Base-by-base conservation (phyloP, 441 rosid genomes). In the Arabidopsis hybrid region DNA sequence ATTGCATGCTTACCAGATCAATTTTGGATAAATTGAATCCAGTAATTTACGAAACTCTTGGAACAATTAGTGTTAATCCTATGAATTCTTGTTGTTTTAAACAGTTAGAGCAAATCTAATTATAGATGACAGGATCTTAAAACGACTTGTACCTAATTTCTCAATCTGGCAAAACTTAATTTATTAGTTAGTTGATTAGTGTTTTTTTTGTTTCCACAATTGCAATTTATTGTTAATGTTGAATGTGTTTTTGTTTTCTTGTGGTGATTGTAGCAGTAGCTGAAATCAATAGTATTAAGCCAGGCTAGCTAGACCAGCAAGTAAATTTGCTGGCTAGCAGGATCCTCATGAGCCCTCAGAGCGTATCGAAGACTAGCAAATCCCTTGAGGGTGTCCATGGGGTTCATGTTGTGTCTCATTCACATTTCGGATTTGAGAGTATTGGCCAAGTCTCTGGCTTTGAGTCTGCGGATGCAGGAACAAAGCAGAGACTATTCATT, bases 381-480 rank as follows among this genome's bases (percentile, higher is more conserved):
- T 73, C 88, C 84, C 83, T 95, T 32, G 91, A 91, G 59, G 86
- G 89, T 77, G 73, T 91, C 39, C 97, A 80, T 65, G 97, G 97
- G 57, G 82, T 95, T 51, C 97, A 80, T 63, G 88, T 92, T 18
- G 78, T 83, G 18, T 87, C 93, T 72, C 95, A 85, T 76, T 85
- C 93, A 2, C 96, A 97, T 29, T 95, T 95, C 72, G 68, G 79
- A 29, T 60, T 81, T 42, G 83, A 84, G 68, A 83, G 85, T 64
- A 85, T 85, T 4, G 50, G 65, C 76, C 85, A 87, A 69, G 78
- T 82, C 4, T 78, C 91, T 39, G 36, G 66, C 69, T 75, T 71
- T 75, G 82, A 80, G 66, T 82, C 76, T 67, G 69, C 91, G 14
- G 70, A 77, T 53, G 67, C 80, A 31, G 76, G 83, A 78, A 71